Evolutionary conservation across 208 protist genomes (phyloP).

Genomic region (Acanthamoeba lenticulata): DNA sequence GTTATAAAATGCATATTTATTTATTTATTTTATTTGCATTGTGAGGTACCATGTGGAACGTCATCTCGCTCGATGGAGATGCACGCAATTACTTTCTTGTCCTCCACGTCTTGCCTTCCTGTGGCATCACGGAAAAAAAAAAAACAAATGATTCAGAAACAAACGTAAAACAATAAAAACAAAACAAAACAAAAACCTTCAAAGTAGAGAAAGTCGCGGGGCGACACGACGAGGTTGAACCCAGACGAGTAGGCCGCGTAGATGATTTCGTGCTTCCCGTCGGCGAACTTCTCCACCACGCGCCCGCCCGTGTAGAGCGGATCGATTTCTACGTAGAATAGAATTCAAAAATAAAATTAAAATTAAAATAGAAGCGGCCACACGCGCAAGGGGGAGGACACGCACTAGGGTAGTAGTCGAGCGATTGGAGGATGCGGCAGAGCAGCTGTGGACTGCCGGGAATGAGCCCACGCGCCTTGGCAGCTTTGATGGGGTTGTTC

Average conservation of each 20-base stretch:
- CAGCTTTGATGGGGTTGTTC: constrained; percentile 43
- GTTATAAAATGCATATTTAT: not conserved
- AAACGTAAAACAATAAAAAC: not conserved
- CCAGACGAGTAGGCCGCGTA: constrained; percentile 36
- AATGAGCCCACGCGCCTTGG: constrained; percentile 42
- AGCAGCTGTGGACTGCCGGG: constrained; percentile 51
- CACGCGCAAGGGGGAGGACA: not conserved
- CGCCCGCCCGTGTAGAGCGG: constrained; percentile 41
- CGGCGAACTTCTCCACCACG: constrained; percentile 43
- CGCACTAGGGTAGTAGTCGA: constrained; percentile 65
- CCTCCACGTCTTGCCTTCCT: not conserved
- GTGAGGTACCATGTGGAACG: constrained; percentile 12
- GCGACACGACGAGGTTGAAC: constrained; percentile 48
- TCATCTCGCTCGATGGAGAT: constrained; percentile 39
- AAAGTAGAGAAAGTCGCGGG: constrained; percentile 40
- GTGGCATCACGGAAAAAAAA: not conserved
- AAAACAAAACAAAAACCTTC: too few species aligned
- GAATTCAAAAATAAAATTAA: not conserved
- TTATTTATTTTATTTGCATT: not conserved
- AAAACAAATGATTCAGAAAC: not conserved
- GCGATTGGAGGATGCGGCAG: constrained; percentile 2
- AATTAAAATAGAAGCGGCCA: not conserved
- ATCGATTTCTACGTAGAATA: constrained; percentile 34
- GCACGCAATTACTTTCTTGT: constrained; percentile 35
- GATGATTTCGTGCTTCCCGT: constrained; percentile 49